Evolutionary conservation across 2,329 filamentous ascomycete genomes (phyloP).

Genomic region (Acrodontium crateriforme): DNA sequence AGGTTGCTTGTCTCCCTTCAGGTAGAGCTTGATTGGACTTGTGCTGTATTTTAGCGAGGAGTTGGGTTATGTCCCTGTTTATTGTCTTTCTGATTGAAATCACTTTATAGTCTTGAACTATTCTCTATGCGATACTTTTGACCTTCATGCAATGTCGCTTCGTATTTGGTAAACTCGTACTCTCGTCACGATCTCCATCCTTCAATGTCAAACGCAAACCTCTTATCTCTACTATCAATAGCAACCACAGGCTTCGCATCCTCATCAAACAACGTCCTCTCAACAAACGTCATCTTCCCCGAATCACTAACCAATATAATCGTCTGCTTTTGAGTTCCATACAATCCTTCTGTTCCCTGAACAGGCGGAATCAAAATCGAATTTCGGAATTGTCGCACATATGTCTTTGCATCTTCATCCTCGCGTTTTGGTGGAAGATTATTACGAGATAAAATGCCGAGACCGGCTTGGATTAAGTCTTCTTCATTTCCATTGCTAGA

Average conservation of each 20-base stretch:
- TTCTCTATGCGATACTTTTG: too few relatives aligned
- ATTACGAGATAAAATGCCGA: constrained; percentile 40
- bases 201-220: constrained; percentile 36
- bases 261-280: constrained; percentile 46
- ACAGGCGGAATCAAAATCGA: constrained; percentile 45
- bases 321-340: constrained; percentile 53
- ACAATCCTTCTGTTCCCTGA: constrained; percentile 27
- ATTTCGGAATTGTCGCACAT: constrained; percentile 41
- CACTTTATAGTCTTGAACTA: too few relatives aligned
- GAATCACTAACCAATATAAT: constrained; percentile 42
- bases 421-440: constrained; percentile 38
- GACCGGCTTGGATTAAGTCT: constrained; percentile 38
- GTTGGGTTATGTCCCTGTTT: too few relatives aligned
- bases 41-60: too few relatives aligned
- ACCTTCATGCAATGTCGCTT: too few relatives aligned
- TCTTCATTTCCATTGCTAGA: constrained; percentile 28
- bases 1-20: too few relatives aligned
- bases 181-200: too few relatives aligned
- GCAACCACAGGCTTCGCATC: constrained; percentile 33
- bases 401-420: constrained; percentile 39
- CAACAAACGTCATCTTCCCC: constrained; percentile 47
- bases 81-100: too few relatives aligned
- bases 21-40: too few relatives aligned
- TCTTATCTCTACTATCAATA: constrained; percentile 32
- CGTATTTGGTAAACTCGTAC: too few relatives aligned